Evolutionary conservation across 768 basidiomycete species (phyloP), one percentile per base, ranked within the genome.

Genomic region (Suillus occidentalis): DNA sequence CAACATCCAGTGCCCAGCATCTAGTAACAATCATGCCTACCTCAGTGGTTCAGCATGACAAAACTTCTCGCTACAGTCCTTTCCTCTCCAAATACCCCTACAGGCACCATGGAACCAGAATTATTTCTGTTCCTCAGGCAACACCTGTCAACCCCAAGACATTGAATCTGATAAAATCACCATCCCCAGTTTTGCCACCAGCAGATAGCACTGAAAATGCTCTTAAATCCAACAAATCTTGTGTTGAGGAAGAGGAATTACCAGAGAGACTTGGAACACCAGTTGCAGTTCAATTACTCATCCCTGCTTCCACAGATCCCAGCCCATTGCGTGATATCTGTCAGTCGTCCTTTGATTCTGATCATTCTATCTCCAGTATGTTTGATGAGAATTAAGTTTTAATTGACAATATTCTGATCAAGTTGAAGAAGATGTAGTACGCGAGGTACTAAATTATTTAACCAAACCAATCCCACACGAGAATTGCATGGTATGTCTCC

Each of bases 61-160:
- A 42, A 9, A 13, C 57, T 2, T 62, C 73, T 60, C 74, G 71
- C 7, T 37, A 7, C 3, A 49, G 71, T 0, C 52, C 50, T 0
- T 80, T 74, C 59, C 73, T 67, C 25, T 69, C 72, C 53, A 37
- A 64, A 6, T 71, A 68, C 49, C 70, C 72, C 14, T 67, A 73
- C 20, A 63, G 10, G 22, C n/a, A 22, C 45, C 4, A n/a, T 22
- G 12, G 5, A 22, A 22, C 7, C 43, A 45, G 9, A 6, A 28
- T 28, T 3, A 28, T 28, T 28, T 45, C 43, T 18, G 16, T 8
- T n/a, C 43, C 7, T 20, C 43, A n/a, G 43, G 7, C 16, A 6
- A 16, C 16, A 42, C 42, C 16, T 18, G 39, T 3, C 39, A 43
- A 18, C 42, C 42, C 20, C 43, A 45, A 45, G 20, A 20, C 43